phyloP scores from a whole-genome alignment of 306 rosid species.

The Lagenaria siceraria region DNA sequence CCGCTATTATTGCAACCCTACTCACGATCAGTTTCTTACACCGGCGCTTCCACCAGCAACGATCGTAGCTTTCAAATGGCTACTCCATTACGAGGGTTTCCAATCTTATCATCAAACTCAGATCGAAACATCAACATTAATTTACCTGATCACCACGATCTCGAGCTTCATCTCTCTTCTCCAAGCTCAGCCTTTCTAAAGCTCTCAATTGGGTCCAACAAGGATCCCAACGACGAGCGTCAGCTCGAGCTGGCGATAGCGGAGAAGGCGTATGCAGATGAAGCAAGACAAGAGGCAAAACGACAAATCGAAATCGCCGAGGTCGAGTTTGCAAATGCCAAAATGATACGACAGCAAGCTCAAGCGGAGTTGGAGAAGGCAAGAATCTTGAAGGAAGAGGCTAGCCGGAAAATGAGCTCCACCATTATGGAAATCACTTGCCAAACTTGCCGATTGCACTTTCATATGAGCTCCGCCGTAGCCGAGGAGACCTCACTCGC shows the following conservation, averaged over 20 bases:
- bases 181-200: slow-evolving; percentile 35
- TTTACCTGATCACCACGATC: slow-evolving; percentile 16
- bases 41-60: slow-evolving; percentile 69
- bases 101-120: slow-evolving; percentile 25
- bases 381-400: slow-evolving; percentile 57
- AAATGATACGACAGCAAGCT: slow-evolving; percentile 71
- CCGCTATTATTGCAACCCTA: slow-evolving; percentile 43
- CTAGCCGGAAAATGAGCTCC: slow-evolving; percentile 51
- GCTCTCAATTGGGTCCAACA: slow-evolving; percentile 60
- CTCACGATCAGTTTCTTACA: slow-evolving; percentile 69
- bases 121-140: slow-evolving; percentile 5
- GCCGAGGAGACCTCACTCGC: slow-evolving; percentile 68
- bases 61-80: slow-evolving; percentile 14
- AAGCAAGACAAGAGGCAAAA: slow-evolving; percentile 71
- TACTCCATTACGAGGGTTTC: slow-evolving; percentile 26
- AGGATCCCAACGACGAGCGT: background rate
- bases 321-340: slow-evolving; percentile 65
- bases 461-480: slow-evolving; percentile 21
- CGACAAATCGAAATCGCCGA: slow-evolving; percentile 67
- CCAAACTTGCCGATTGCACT: slow-evolving; percentile 63
- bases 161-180: slow-evolving; percentile 65
- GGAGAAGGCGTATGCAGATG: slow-evolving; percentile 68
- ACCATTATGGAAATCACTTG: slow-evolving; percentile 77
- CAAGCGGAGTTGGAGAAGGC: slow-evolving; percentile 65
- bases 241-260: slow-evolving; percentile 53